Base-by-base conservation (phyloP, 148 eudicot species). In the Hydrangea macrophylla region DNA sequence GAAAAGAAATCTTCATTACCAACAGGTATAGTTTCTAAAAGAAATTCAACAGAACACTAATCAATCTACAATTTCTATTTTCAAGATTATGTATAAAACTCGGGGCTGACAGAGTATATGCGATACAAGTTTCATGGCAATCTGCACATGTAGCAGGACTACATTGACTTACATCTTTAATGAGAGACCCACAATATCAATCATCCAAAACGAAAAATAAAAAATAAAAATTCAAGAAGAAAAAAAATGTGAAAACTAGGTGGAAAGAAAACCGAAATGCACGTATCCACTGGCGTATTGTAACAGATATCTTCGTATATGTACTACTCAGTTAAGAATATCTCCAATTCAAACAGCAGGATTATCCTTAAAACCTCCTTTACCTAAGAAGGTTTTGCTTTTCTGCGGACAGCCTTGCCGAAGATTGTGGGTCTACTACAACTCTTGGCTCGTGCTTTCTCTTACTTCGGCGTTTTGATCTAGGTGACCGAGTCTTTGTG, bases 391-490 rank as follows among this genome's bases (percentile, higher is more conserved):
- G 55, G 24, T 55, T 56, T 63, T 67, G 74, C 7, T 83, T 75
- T 68, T 83, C 86, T 59, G 76, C 79, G 18, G 57, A 50, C 53
- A 51, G 69, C 78, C 74, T 79, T 33, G 77, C 36, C 35, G 83
- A 67, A 70, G 58, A 76, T 68, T 77, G 89, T 9, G 73, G 73
- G 17, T 90, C 96, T 20, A 75, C 96, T 20, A 75, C 55, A n/a
- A 32, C 60, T 74, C 79, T 82, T 39, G 86, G 60, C 68, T 79
- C 88, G 30, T 74, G 93, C 77, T 82, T 95, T 78, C 79, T 91
- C 85, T 86, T 91, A 62, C 86, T 76, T 28, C 84, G 78, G 9
- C 86, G 92, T 69, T 77, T 91, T 63, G 83, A 60, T 76, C 70
- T 78, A 60, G 67, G 72, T 13, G 86, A 39, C 40, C 91, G 86